These are phyloP conservation scores for Pythium sukuiense DNA, from an alignment of 352 stramenopile species.

Conservation along the genomic window DNA sequence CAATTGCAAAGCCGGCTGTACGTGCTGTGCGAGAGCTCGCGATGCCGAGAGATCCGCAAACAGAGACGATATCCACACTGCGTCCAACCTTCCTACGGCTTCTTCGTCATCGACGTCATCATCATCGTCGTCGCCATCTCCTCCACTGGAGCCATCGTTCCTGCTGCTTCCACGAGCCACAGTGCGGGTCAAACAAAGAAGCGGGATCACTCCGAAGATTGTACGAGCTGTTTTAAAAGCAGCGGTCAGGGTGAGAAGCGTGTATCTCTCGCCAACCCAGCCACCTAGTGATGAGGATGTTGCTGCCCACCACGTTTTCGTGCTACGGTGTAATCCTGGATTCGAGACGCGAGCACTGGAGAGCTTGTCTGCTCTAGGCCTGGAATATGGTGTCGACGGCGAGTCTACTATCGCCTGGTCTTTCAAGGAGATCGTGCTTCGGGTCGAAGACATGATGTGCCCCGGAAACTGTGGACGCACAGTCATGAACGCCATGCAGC, in stretches of 20 bases:
- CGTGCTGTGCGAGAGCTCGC: slow-evolving; percentile 30
- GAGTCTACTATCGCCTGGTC: slow-evolving; percentile 43
- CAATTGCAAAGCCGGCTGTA: slow-evolving; percentile 57
- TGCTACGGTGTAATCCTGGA: slow-evolving; percentile 36
- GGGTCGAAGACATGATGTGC: slow-evolving; percentile 83
- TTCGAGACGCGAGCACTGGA: slow-evolving; percentile 34
- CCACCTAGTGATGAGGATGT: not conserved
- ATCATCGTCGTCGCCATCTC: not conserved
- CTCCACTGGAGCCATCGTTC: slow-evolving; percentile 3
- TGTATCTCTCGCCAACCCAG: slow-evolving; percentile 30
- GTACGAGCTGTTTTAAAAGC: slow-evolving; percentile 36
- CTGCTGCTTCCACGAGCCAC: slow-evolving; percentile 6
- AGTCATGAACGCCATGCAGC: slow-evolving; percentile 57
- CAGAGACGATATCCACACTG: not conserved
- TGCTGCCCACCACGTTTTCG: not conserved
- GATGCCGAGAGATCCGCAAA: not conserved
- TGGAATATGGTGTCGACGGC: slow-evolving; percentile 41
- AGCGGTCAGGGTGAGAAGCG: slow-evolving; percentile 45
- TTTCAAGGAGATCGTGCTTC: slow-evolving; percentile 63
- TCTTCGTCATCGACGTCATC: not conserved
- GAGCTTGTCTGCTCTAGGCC: slow-evolving; percentile 27
- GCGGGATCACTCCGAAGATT: not conserved
- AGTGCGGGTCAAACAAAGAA: not conserved
- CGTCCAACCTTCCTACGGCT: not conserved
- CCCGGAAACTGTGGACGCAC: slow-evolving; percentile 71